Evolutionary conservation across 371 early-diverging fungal genomes (phyloP), one percentile per base, ranked within the genome.

Genomic region (Apophysomyces variabilis): DNA sequence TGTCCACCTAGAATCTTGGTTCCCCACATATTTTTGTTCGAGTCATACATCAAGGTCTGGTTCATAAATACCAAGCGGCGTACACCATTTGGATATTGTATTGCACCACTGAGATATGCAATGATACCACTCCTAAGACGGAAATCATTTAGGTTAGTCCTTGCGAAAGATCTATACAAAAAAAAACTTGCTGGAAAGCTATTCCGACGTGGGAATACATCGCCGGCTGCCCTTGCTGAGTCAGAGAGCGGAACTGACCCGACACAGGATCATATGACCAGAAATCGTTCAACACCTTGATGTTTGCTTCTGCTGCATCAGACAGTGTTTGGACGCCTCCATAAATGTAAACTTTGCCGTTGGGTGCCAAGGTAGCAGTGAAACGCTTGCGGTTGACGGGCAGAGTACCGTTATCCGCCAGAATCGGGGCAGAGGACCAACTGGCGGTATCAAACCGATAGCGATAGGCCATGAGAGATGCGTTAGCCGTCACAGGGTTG

Each of bases 281-380:
- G 18, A 54, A 57, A 32, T 67, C 67, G 60, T 44, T 54, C 5
- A 45, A 16, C 1, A 39, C 6, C 9, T 47, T 32, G n/a, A 26
- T 47, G 32, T 12, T 50, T 5, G 9, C 47, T 7, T 21, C 9
- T 47, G 47, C 18, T 47, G 47, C n/a, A 7, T 7, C 9, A 38
- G 9, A 14, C n/a, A 32, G 44, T 14, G 43, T 38, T n/a, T 44
- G 54, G 38, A 45, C 5, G 21, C 67, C 67, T 38, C 67, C 67
- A 38, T 62, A 44, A 32, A 67, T 57, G 37, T 67, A 67, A 9
- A 67, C 57, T 46, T 67, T 61, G 7, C 67, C 67, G 62, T 67
- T 61, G 16, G 57, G 14, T 13, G 26, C 32, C 44, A 62, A 14
- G 3, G 61, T 47, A 37, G 60, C 50, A 1, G 38, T 57, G 26